Conservation (phyloP, 139 green algal genomes). For the Pleodorina starrii region DNA sequence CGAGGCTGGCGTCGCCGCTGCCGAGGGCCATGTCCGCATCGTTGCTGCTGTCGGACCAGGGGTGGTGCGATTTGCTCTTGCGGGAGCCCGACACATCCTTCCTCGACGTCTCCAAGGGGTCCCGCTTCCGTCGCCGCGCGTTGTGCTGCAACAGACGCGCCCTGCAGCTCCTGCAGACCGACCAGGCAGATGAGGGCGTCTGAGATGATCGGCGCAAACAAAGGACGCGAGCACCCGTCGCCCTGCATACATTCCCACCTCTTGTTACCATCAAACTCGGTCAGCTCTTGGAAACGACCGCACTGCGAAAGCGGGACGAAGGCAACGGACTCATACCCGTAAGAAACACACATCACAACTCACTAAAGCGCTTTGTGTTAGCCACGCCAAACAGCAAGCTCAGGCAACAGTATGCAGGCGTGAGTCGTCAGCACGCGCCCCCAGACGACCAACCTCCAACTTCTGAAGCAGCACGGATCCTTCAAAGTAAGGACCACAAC, state of each 20-base stretch:
- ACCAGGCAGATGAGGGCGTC: too few relatives aligned
- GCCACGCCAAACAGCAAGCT: too few relatives aligned
- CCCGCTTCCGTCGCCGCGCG: constrained; percentile 41
- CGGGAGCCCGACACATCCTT: background rate
- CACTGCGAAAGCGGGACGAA: constrained; percentile 29
- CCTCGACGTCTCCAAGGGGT: constrained; percentile 15
- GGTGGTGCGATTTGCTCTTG: constrained; percentile 18
- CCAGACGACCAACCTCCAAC: too few relatives aligned
- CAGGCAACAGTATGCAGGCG: too few relatives aligned
- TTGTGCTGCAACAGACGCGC: constrained; percentile 47
- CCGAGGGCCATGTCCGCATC: background rate
- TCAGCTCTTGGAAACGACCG: constrained; percentile 38
- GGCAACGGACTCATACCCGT: too few relatives aligned
- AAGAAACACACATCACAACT: too few relatives aligned
- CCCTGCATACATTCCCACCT: constrained; percentile 45
- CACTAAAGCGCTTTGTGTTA: too few relatives aligned
- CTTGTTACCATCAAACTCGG: constrained; percentile 54
- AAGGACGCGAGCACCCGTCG: too few relatives aligned
- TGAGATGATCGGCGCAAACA: too few relatives aligned
- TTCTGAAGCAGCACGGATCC: too few relatives aligned
- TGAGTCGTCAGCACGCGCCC: too few relatives aligned
- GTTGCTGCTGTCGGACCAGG: constrained; percentile 37
- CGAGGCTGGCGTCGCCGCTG: constrained; percentile 2
- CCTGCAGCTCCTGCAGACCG: constrained; percentile 56
- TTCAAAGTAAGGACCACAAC: too few relatives aligned